A percentile compares a stretch with the other conserved stretches of the same genome.
Conservation (phyloP, 805 yeast species). For the Pichia deserticola region DNA sequence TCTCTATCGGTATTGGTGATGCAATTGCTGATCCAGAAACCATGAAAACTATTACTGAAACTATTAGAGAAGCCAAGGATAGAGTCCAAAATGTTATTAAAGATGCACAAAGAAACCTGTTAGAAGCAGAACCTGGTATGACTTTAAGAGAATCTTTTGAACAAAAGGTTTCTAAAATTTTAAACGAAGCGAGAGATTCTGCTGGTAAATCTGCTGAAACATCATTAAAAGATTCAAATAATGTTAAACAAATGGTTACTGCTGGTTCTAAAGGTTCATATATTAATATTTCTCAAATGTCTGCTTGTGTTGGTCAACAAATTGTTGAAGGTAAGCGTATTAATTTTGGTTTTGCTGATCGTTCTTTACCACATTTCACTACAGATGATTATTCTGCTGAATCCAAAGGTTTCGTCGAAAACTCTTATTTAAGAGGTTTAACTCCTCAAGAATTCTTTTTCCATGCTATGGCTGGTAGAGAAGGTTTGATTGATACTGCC, state of each 20-base stretch:
- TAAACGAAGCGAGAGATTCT: constrained; percentile 97
- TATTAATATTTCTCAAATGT: constrained; percentile 98
- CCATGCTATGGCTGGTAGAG: constrained; percentile 99
- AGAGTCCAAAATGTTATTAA: constrained; percentile 90
- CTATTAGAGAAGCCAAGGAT: constrained; percentile 86
- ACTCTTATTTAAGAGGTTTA: constrained; percentile 92
- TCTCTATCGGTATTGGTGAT: constrained; percentile 99
- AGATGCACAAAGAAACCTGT: constrained; percentile 82
- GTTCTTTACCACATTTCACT: constrained; percentile 95
- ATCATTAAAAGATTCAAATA: constrained; percentile 86
- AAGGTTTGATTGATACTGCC: constrained; percentile 98
- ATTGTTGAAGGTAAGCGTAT: constrained; percentile 99
- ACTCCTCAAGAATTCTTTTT: constrained; percentile 98
- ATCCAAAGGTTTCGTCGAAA: constrained; percentile 96
- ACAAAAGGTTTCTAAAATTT: constrained; percentile 89
- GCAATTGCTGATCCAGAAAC: constrained; percentile 97
- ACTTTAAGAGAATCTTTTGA: constrained; percentile 97
- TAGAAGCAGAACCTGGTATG: constrained; percentile 99
- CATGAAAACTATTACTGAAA: constrained; percentile 87
- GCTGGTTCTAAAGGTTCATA: constrained; percentile 99
- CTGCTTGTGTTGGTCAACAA: constrained; percentile 99
- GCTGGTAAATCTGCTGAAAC: constrained; percentile 99
- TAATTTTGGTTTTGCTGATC: constrained; percentile 93
- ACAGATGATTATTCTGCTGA: constrained; percentile 98
- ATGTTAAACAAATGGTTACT: constrained; percentile 98